phyloP scores from a whole-genome alignment of 179 eudicot genomes.

The Spergularia azorica region DNA sequence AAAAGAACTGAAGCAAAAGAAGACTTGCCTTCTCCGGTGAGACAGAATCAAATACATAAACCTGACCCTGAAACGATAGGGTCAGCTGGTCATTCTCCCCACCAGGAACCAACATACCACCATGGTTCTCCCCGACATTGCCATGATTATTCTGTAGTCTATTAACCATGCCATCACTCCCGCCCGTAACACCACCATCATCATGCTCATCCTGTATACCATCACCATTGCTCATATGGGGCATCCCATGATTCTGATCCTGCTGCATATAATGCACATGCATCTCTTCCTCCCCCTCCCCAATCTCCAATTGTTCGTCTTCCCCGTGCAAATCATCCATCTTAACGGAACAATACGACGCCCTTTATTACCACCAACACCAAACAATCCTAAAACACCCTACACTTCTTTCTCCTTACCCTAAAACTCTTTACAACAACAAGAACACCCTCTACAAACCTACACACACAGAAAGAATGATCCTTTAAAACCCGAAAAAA shows the following conservation, averaged over 20 bases:
- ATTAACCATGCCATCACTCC: constrained; percentile 52
- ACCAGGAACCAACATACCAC: constrained; percentile 37
- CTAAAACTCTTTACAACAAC: background rate
- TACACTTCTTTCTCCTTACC: background rate
- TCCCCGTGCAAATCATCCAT: constrained; percentile 54
- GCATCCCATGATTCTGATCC: constrained; percentile 50
- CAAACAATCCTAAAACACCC: background rate
- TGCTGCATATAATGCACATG: constrained; percentile 51
- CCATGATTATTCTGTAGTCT: constrained; percentile 49
- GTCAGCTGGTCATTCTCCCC: constrained; percentile 45
- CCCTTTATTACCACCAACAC: constrained; percentile 5
- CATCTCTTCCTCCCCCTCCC: constrained; percentile 43
- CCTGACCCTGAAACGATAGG: constrained; percentile 53
- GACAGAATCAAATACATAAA: constrained; percentile 50
- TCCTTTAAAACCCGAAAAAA: constrained; percentile 15
- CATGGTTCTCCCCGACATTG: constrained; percentile 49
- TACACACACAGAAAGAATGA: constrained; percentile 2
- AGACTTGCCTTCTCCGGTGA: constrained; percentile 48
- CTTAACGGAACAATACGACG: background rate
- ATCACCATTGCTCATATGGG: constrained; percentile 55
- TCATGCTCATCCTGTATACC: constrained; percentile 57
- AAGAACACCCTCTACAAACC: background rate
- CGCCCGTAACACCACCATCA: constrained; percentile 38
- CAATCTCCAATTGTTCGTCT: constrained; percentile 42
- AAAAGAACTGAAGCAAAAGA: background rate